Evolutionary conservation across 2,329 filamentous ascomycete species (phyloP), one percentile per base, ranked within the genome.

Genomic region (Apiospora arundinis): DNA sequence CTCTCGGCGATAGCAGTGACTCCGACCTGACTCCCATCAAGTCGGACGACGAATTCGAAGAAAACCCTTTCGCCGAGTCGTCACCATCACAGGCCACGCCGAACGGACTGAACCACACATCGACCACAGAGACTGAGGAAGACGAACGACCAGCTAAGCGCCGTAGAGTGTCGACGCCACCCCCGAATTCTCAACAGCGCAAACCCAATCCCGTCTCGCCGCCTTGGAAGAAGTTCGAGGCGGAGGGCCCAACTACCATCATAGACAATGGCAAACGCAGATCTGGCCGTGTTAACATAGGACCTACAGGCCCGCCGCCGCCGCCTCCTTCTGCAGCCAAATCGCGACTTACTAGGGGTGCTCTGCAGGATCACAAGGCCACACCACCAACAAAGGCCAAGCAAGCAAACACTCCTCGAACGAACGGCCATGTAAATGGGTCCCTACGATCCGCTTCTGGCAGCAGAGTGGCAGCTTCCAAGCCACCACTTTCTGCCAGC

Each of bases 181-280:
- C 77, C 0, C 78, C 81, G 4, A 77, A 72, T 71, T 77, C 75
- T 28, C 76, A 72, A 70, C 74, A 82, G 72, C 68, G 68, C 37
- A 71, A 70, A 67, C 77, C 80, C 21, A 85, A 91, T 83, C 83
- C 85, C 69, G 86, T 88, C 72, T 98, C 95, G 74, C 96, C 96
- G 75, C 96, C 96, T 28, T 99, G 96, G 96, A 98, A 96, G 85
- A 93, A 91, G 78, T 89, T 93, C 74, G 89, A 89, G 72, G 94
- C 93, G 52, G 93, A 97, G 40, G 96, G 96, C 0, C 96, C 96
- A 28, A 96, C 95, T 4, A 92, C 93, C 0, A 95, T 97, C 80
- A 89, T 92, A 65, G 89, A 88, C 83, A 93, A 88, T 88, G 94
- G 93, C 67, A 88, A 88, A 74, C 87, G 91, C 72, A 92, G 91